Percentiles rank a stretch among this genome's conserved stretches.
These are phyloP conservation scores for Kwoniella pini DNA, from an alignment of 768 basidiomycete species.

Conservation along the genomic window DNA sequence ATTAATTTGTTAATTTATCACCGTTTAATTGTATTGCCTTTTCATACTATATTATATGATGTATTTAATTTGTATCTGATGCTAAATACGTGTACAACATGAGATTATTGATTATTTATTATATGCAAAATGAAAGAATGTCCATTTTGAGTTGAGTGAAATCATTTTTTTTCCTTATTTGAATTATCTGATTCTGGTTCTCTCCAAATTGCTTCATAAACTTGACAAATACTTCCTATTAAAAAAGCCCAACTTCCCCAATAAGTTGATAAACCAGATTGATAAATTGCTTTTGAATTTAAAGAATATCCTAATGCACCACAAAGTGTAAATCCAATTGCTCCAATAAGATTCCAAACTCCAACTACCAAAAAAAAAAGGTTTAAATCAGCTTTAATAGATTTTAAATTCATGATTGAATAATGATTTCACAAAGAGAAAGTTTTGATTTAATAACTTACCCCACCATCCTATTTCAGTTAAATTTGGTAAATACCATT, in stretches of 20 bases:
- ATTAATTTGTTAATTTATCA: background rate
- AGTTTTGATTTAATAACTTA: constrained; percentile 44
- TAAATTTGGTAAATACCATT: constrained; percentile 61
- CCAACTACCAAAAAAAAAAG: constrained; percentile 50
- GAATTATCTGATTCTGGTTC: constrained; percentile 14
- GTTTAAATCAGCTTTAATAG: background rate
- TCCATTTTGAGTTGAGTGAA: too few species aligned
- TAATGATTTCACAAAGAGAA: background rate
- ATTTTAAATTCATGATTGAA: constrained; percentile 1
- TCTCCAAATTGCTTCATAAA: constrained; percentile 58
- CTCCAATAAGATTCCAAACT: constrained; percentile 66
- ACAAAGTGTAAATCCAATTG: constrained; percentile 63
- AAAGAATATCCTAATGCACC: constrained; percentile 62
- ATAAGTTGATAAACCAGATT: constrained; percentile 63
- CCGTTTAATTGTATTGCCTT: background rate
- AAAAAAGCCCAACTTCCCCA: constrained; percentile 65
- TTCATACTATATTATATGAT: background rate
- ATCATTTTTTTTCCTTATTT: too few species aligned
- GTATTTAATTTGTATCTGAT: constrained; percentile 1
- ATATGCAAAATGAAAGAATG: too few species aligned
- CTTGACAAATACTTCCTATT: constrained; percentile 63
- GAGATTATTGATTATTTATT: too few species aligned
- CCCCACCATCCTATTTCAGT: constrained; percentile 62
- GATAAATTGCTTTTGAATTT: constrained; percentile 57
- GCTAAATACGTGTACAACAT: too few species aligned